These are phyloP conservation scores for Quercus glauca DNA, from an alignment of 306 rosid genomes.

Conservation along the genomic window DNA sequence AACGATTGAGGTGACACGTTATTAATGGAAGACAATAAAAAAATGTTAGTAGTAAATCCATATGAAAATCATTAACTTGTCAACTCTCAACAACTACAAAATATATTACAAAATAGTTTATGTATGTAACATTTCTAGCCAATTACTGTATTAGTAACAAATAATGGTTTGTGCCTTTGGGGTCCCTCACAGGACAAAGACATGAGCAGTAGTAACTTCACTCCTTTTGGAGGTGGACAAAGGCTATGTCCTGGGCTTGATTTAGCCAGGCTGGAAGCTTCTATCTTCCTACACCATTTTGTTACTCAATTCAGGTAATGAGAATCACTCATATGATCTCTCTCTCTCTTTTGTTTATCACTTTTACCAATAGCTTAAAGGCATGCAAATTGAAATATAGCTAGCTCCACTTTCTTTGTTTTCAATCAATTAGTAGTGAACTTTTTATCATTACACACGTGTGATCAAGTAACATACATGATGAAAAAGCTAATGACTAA, in stretches of 20 bases:
- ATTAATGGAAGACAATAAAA: too few relatives aligned
- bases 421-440: neutral
- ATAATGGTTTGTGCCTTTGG: constrained; percentile 4
- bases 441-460: neutral
- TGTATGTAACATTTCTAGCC: too few relatives aligned
- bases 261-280: constrained; percentile 85
- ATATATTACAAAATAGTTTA: too few relatives aligned
- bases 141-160: neutral
- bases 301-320: constrained; percentile 83
- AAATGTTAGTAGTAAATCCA: too few relatives aligned
- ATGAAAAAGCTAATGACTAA: neutral
- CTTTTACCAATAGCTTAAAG: neutral
- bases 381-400: neutral
- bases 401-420: neutral
- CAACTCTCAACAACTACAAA: too few relatives aligned
- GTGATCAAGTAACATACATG: neutral
- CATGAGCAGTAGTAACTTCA: constrained; percentile 62
- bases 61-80: too few relatives aligned
- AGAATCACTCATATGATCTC: neutral
- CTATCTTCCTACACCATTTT: constrained; percentile 80
- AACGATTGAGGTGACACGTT: too few relatives aligned
- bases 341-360: neutral
- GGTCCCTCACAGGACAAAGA: constrained; percentile 59
- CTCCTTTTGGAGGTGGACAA: constrained; percentile 97
- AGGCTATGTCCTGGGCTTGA: constrained; percentile 96